These are phyloP conservation scores for Kernera saxatilis DNA, from an alignment of 345 rosid genomes.

Conservation along the genomic window DNA sequence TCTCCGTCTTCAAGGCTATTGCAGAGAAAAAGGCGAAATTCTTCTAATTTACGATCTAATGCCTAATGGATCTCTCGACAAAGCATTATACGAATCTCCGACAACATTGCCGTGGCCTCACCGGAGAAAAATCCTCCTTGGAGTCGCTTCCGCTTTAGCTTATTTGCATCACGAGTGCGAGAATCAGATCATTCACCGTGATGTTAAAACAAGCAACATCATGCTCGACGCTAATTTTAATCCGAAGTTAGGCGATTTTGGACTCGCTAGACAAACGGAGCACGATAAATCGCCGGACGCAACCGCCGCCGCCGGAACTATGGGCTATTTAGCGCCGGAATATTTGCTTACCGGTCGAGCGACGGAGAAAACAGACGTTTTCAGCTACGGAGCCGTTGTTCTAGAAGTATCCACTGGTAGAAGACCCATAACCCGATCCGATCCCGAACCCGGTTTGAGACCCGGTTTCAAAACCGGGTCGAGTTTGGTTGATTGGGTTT, in stretches of 20 bases:
- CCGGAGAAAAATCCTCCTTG: conserved; percentile 64
- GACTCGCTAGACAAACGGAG: conserved; percentile 79
- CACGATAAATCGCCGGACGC: conserved; percentile 94
- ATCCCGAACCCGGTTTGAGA: conserved; percentile 12
- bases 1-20: conserved; percentile 89
- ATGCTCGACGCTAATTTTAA: conserved; percentile 89
- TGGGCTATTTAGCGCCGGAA: conserved; percentile 99
- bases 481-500: conserved; percentile 96
- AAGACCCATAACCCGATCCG: conserved; percentile 66
- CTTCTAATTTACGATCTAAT: conserved; percentile 78
- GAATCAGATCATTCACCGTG: conserved; percentile 92
- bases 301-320: conserved; percentile 93
- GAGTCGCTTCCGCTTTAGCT: conserved; percentile 91
- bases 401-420: conserved; percentile 82
- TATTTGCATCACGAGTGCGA: conserved; percentile 98
- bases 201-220: conserved; percentile 83
- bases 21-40: conserved; percentile 91
- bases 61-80: conserved; percentile 95
- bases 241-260: conserved; percentile 88
- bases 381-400: conserved; percentile 89
- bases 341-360: conserved; percentile 89
- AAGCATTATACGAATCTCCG: conserved; percentile 82
- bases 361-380: conserved; percentile 82
- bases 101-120: conserved; percentile 66
- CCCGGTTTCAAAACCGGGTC: conserved; percentile 35